These are phyloP conservation scores for Phoma sp. DNA, from an alignment of 2,329 filamentous ascomycete species.

Conservation along the genomic window DNA sequence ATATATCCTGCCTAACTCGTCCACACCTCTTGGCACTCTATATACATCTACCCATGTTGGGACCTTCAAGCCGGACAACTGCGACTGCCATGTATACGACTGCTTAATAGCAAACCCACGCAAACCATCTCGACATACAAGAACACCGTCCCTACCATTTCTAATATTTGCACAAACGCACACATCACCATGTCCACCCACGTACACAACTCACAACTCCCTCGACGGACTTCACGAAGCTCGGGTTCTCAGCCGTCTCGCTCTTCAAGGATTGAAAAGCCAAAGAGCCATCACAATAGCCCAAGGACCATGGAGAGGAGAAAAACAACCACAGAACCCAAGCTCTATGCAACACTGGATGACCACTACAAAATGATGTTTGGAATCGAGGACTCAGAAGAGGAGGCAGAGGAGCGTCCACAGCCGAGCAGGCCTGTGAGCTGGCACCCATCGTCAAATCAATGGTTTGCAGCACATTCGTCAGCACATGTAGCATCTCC, in stretches of 20 bases:
- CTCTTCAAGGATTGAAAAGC: slow-evolving; percentile 50
- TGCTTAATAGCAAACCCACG: slow-evolving; percentile 18
- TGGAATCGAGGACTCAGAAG: slow-evolving; percentile 40
- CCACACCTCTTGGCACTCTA: slow-evolving; percentile 47
- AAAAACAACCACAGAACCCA: slow-evolving; percentile 48
- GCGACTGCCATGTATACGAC: slow-evolving; percentile 27
- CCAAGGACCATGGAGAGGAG: slow-evolving; percentile 46
- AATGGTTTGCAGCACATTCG: slow-evolving; percentile 36
- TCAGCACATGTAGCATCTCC: slow-evolving; percentile 33
- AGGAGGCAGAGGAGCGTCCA: slow-evolving; percentile 32
- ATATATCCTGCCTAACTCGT: slow-evolving; percentile 45
- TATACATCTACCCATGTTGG: slow-evolving; percentile 44
- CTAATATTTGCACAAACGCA: slow-evolving; percentile 24
- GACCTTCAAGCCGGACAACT: slow-evolving; percentile 26
- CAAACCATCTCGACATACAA: slow-evolving; percentile 21
- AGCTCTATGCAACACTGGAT: slow-evolving; percentile 50
- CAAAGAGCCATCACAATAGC: slow-evolving; percentile 50
- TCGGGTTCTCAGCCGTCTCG: slow-evolving; percentile 39
- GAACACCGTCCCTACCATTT: background rate
- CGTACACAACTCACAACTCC: slow-evolving; percentile 36
- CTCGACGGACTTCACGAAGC: slow-evolving; percentile 43
- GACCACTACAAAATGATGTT: slow-evolving; percentile 54
- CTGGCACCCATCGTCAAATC: slow-evolving; percentile 74
- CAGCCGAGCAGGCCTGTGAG: slow-evolving; percentile 66
- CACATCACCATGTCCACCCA: slow-evolving; percentile 38